Evolutionary conservation across 192 early-diverging fungal species (phyloP).

Genomic region (Coemansia sp.): DNA sequence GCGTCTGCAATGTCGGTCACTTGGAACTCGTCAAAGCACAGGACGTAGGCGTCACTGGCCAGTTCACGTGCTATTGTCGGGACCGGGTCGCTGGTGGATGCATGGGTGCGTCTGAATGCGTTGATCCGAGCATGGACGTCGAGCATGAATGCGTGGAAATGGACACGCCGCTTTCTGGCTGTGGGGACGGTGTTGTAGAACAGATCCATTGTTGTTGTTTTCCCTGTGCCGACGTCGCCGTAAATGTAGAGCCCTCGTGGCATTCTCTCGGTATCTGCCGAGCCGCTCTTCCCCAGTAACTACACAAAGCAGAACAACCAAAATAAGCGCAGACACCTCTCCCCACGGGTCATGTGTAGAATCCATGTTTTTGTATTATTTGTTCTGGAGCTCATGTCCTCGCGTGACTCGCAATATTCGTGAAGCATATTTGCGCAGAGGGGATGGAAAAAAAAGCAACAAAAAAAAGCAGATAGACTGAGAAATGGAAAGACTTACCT

Average conservation of each 20-base stretch:
- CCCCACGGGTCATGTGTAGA: too few relatives aligned
- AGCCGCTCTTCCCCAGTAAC: slow-evolving; percentile 15
- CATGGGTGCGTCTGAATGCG: slow-evolving; percentile 56
- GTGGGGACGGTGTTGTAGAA: slow-evolving; percentile 81
- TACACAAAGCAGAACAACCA: slow-evolving; percentile 6
- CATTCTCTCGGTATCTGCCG: not conserved
- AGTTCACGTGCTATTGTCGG: slow-evolving; percentile 75
- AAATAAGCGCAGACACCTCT: too few relatives aligned
- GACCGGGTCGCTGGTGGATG: slow-evolving; percentile 61
- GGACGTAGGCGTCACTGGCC: slow-evolving; percentile 74
- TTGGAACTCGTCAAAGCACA: slow-evolving; percentile 94
- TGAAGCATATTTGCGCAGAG: not conserved
- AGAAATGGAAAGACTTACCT: slow-evolving; percentile 21
- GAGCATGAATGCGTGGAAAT: slow-evolving; percentile 98
- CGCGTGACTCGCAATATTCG: not conserved
- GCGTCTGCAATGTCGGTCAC: slow-evolving; percentile 98
- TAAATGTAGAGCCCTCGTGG: slow-evolving; percentile 52
- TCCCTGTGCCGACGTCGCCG: slow-evolving; percentile 87
- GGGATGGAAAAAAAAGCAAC: too few relatives aligned
- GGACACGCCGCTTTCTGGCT: slow-evolving; percentile 77
- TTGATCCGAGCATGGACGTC: slow-evolving; percentile 82
- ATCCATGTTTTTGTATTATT: not conserved
- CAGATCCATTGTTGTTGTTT: slow-evolving; percentile 95
- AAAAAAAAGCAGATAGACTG: too few relatives aligned
- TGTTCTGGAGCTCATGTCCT: not conserved